These are phyloP conservation scores for Hymenotorrendiella dingleyae DNA, from an alignment of 2,329 filamentous ascomycete genomes.

Conservation along the genomic window DNA sequence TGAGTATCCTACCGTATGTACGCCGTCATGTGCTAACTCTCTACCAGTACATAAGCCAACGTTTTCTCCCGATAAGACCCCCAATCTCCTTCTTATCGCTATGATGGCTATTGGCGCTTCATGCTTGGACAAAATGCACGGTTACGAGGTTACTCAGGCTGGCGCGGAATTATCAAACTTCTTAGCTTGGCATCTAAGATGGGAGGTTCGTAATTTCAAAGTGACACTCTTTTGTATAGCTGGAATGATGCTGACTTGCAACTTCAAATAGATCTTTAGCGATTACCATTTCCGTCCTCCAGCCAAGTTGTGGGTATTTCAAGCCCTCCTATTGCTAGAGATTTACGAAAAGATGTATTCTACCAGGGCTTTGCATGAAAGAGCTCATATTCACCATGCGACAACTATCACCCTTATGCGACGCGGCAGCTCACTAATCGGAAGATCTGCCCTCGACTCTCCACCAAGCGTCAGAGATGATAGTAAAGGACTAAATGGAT, in stretches of 20 bases:
- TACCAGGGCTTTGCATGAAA: conserved; percentile 82
- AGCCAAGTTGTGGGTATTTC: conserved; percentile 94
- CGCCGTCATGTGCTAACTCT: conserved; percentile 18
- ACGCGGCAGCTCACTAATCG: conserved; percentile 83
- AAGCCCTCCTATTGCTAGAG: conserved; percentile 81
- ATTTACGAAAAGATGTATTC: conserved; percentile 98
- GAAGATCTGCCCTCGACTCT: conserved; percentile 76
- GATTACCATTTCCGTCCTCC: conserved; percentile 84
- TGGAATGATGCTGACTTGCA: not conserved
- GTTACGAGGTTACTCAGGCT: conserved; percentile 63
- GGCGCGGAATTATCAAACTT: conserved; percentile 86
- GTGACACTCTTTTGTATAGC: not conserved
- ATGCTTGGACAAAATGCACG: conserved; percentile 78
- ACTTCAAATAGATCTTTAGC: conserved; percentile 66
- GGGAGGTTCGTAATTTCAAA: conserved; percentile 36
- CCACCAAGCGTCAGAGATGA: conserved; percentile 61
- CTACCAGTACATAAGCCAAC: conserved; percentile 74
- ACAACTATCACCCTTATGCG: conserved; percentile 95
- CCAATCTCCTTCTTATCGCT: conserved; percentile 75
- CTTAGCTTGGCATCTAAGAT: conserved; percentile 85
- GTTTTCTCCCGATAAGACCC: conserved; percentile 81
- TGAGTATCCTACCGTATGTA: conserved; percentile 17
- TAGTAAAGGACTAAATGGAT: conserved; percentile 41
- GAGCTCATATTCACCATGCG: conserved; percentile 93
- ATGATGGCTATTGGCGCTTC: conserved; percentile 92